Conservation (phyloP, 331 rosid species). For the Ulmus americana region DNA sequence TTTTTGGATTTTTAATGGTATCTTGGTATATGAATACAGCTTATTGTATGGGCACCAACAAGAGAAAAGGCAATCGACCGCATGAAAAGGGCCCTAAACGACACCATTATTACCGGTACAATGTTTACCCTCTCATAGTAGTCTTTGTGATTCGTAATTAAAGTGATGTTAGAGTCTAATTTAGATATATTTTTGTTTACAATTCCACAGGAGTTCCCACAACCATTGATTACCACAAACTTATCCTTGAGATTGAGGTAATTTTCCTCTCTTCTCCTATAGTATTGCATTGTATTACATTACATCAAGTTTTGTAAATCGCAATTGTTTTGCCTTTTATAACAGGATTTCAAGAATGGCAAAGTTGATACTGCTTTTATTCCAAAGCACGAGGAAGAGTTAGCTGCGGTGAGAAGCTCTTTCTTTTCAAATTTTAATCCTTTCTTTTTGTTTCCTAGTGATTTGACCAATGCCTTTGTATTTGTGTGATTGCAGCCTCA, state of each 20-base stretch:
- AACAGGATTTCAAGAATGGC: conserved; percentile 80
- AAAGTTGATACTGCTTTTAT: conserved; percentile 93
- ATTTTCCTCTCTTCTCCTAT: conserved; percentile 2
- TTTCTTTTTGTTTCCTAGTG: not conserved
- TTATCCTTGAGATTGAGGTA: conserved; percentile 87
- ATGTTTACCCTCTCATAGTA: not conserved
- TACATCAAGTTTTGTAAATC: not conserved
- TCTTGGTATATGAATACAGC: conserved; percentile 32
- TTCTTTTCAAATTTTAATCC: not conserved
- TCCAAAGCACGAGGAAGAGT: conserved; percentile 85
- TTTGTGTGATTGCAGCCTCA: conserved; percentile 32
- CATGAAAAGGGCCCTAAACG: conserved; percentile 74
- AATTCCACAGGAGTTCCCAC: conserved; percentile 83
- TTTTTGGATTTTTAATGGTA: too few species aligned
- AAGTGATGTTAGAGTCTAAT: too few species aligned
- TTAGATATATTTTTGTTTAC: not conserved
- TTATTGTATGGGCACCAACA: conserved; percentile 99
- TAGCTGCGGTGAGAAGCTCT: conserved; percentile 50
- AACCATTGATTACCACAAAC: conserved; percentile 94
- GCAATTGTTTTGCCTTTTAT: not conserved
- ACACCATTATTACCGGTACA: conserved; percentile 51
- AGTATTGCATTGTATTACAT: not conserved
- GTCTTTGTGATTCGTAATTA: not conserved
- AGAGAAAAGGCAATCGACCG: conserved; percentile 95
- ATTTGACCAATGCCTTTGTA: not conserved